These are phyloP conservation scores for Alternaria metachromatica DNA, from an alignment of 2,329 filamentous ascomycete species.

Conservation along the genomic window DNA sequence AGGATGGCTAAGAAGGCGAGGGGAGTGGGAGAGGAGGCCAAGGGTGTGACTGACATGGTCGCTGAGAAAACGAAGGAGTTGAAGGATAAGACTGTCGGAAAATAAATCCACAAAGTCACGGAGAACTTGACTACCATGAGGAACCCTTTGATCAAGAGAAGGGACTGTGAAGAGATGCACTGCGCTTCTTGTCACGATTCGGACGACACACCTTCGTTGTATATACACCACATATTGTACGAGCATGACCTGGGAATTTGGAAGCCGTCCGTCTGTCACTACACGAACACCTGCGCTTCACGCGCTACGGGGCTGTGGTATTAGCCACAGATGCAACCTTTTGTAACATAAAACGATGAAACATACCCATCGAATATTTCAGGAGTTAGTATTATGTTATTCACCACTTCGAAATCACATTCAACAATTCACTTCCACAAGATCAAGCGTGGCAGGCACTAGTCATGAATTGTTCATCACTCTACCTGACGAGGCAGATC, in stretches of 20 bases:
- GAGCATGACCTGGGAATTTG: conserved; percentile 2
- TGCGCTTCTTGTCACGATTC: neutral
- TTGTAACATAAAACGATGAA: neutral
- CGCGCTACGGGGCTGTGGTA: neutral
- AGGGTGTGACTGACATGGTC: conserved; percentile 38
- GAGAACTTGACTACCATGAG: neutral
- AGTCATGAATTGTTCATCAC: neutral
- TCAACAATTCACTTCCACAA: neutral
- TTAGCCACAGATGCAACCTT: neutral
- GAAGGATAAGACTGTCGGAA: conserved; percentile 10
- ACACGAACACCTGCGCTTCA: neutral
- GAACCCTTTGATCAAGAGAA: neutral
- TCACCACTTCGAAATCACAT: neutral
- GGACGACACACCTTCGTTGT: conserved; percentile 1
- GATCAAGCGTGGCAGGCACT: neutral
- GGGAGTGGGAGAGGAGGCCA: conserved; percentile 34
- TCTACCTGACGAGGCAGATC: neutral
- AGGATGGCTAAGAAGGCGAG: conserved; percentile 48
- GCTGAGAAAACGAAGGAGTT: conserved; percentile 20
- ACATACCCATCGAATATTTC: neutral
- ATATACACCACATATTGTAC: conserved; percentile 11
- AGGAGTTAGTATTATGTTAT: neutral
- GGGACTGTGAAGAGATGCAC: neutral
- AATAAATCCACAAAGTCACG: neutral
- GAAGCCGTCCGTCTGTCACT: conserved; percentile 2